phyloP scores from a whole-genome alignment of 1,284 basidiomycete species.

The Boletus sp. region DNA sequence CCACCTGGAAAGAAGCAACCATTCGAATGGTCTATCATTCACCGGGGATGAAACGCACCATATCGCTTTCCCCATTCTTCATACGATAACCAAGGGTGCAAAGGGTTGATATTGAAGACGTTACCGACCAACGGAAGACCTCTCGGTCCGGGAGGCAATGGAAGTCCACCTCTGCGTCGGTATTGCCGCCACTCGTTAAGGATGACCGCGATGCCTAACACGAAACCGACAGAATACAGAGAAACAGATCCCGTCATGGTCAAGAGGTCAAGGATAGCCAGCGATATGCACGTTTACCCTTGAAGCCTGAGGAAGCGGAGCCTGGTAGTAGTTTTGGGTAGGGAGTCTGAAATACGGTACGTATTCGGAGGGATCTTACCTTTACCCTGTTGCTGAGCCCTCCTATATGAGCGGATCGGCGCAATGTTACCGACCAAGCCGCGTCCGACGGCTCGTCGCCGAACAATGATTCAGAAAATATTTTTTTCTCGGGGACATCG shows the following conservation, averaged over 20 bases:
- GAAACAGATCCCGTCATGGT: conserved; percentile 1
- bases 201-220: conserved; percentile 6
- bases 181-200: conserved; percentile 17
- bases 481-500: too few relatives aligned
- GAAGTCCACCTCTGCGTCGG: conserved; percentile 15
- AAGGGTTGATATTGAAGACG: conserved; percentile 16
- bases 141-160: conserved; percentile 30
- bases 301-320: not conserved
- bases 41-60: conserved; percentile 14
- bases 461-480: too few relatives aligned
- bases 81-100: conserved; percentile 31
- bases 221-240: conserved; percentile 9
- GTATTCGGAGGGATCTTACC: too few relatives aligned
- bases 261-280: not conserved
- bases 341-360: too few relatives aligned
- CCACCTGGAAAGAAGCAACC: conserved; percentile 24
- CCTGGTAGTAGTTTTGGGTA: not conserved
- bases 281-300: not conserved
- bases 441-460: too few relatives aligned
- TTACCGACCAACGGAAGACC: conserved; percentile 31
- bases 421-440: too few relatives aligned
- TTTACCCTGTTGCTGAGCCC: too few relatives aligned
- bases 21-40: not conserved
- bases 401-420: too few relatives aligned
- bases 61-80: conserved; percentile 29